Base-by-base conservation (phyloP, 2,329 filamentous ascomycete genomes). In the Colletotrichum paranaense region DNA sequence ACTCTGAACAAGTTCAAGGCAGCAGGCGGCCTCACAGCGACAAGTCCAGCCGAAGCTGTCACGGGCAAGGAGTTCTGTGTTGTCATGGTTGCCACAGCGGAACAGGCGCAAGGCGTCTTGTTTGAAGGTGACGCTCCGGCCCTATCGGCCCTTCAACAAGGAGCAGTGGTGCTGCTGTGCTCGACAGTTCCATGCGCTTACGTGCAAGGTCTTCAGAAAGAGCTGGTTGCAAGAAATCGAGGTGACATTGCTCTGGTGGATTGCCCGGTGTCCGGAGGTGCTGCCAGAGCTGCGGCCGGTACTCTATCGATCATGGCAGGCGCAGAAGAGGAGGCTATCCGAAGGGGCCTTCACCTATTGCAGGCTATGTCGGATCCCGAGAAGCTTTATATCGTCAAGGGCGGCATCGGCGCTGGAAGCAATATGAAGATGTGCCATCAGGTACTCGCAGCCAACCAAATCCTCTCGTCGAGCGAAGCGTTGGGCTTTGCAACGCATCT, bases 61-160 rank as follows among this genome's bases (percentile, higher is more conserved):
- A 82, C 84, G 58, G 87, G 85, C 46, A 91, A 89, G 76, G 77
- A 86, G 28, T 91, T 89, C 80, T 91, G 92, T 78, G 87, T 95
- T 35, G 91, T 91, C 80, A 95, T 95, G 93, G 93, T 95, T 1
- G 93, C 93, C 8, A 94, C 92, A 0, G 90, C 92, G 2, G 87
- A 89, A 53, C 93, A 95, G 80, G 92, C 90, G 11, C 89, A 93
- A 74, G 83, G 86, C 0, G 91, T 93, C 1, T 83, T 95, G 1
- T 90, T 95, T 75, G 89, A 90, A 32, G 86, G 85, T 1, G 84
- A 87, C 1, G 83, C 86, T 58, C 87, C 90, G 3, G 92, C 83
- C 4, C 77, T 83, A 8, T 30, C 59, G n/a, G 35, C 70, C 14
- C 70, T 73, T 9, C 70, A 66, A 5, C 46, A 58, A 22, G 49